Base-by-base conservation (phyloP, 2,329 filamentous ascomycete species). In the Ceratocystis harringtonii region DNA sequence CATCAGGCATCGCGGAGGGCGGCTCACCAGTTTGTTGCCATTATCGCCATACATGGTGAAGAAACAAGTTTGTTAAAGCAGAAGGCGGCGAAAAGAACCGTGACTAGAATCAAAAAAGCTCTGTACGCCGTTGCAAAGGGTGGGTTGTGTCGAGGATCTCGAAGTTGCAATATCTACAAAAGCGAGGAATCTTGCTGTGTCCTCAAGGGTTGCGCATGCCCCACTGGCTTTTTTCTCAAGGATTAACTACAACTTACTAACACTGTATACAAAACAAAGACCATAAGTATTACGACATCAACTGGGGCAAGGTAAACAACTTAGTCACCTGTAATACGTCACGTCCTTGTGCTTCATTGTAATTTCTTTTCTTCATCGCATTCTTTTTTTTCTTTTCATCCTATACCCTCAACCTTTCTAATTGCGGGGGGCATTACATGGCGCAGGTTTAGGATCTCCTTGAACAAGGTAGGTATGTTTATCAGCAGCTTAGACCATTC, bases 21-120 rank as follows among this genome's bases (percentile, higher is more conserved):
- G 17, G 55, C 55, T 58, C 65, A 69, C 68, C 62, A 69, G 52
- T 48, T 67, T 67, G 55, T 68, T 69, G 45, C 65, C 68, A 25
- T 69, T 66, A 55, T 69, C 68, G 43, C 68, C 67, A 44, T 69
- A 69, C 68, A 69, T 69, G 15, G 10, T 62, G 44, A 25, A 17
- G 17, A 30, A 41, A 41, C 10, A 41, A 41, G 36, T 15, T 15
- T 15, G 36, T 41, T 41, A 5, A 41, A 41, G 3, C 1, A 41
- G 12, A 32, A 15, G 22, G 17, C 22, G 19, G 7, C 32, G 48
- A 43, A n/a, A 22, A 8, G 45, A 15, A n/a, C 25, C 3, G 22
- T 6, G 22, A n/a, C 61, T 36, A 25, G n/a, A 8, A 45, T 44
- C 3, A 17, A 45, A 32, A 32, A 52, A 52, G 48, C 48, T 15